These are phyloP conservation scores for Sugiyamaella marilandica DNA, from an alignment of 805 yeast species.

Conservation along the genomic window DNA sequence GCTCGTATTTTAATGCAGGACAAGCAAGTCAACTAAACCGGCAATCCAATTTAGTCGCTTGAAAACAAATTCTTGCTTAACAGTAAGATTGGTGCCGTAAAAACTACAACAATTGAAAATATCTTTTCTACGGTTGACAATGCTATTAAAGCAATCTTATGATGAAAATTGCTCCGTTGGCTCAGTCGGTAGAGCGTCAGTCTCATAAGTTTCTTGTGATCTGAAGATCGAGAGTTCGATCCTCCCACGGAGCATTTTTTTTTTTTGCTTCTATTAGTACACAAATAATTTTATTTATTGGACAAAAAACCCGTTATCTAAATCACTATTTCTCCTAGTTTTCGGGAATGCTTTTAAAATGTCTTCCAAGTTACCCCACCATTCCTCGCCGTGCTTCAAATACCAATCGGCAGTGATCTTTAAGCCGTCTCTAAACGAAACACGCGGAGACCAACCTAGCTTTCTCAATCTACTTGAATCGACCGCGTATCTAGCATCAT, in stretches of 20 bases:
- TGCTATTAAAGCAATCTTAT: not conserved
- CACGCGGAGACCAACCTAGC: slow-evolving; percentile 35
- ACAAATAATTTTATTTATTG: not conserved
- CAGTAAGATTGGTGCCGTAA: too few species aligned
- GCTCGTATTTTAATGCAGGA: too few species aligned
- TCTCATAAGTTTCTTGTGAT: slow-evolving; percentile 24
- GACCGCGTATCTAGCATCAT: slow-evolving; percentile 34
- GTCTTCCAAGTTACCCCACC: slow-evolving; percentile 29
- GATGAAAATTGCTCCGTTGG: slow-evolving; percentile 15
- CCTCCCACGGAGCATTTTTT: slow-evolving; percentile 36
- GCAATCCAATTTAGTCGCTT: too few species aligned
- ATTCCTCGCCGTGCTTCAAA: slow-evolving; percentile 22
- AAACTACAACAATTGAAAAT: too few species aligned
- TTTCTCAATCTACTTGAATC: slow-evolving; percentile 24
- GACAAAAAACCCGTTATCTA: not conserved
- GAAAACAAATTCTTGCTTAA: too few species aligned
- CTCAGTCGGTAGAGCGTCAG: slow-evolving; percentile 26
- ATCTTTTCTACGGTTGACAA: too few species aligned
- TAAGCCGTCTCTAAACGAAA: slow-evolving; percentile 30
- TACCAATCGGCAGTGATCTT: slow-evolving; percentile 33
- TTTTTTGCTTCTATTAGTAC: slow-evolving; percentile 12
- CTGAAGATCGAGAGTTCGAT: slow-evolving; percentile 33
- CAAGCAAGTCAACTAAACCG: too few species aligned
- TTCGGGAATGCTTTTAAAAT: slow-evolving; percentile 13
- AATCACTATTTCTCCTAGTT: not conserved